Conservation (phyloP, 1,284 basidiomycete genomes). For the Psilocybe mexicana region DNA sequence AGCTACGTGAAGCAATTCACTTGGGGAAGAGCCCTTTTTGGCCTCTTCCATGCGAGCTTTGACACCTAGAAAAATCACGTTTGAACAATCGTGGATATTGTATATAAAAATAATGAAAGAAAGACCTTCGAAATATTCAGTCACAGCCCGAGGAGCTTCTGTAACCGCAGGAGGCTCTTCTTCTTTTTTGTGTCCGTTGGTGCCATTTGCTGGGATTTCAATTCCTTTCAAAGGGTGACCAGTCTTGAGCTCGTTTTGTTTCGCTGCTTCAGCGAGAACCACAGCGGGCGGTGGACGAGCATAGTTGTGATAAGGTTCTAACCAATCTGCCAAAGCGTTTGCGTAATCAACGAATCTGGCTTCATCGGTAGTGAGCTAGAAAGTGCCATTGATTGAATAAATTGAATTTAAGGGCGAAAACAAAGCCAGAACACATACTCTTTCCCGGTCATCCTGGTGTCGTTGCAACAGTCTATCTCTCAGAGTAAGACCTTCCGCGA, state of each 20-base stretch:
- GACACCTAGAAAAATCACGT: slow-evolving; percentile 42
- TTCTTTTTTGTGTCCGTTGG: slow-evolving; percentile 62
- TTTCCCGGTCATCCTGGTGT: slow-evolving; percentile 52
- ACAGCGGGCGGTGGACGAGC: slow-evolving; percentile 65
- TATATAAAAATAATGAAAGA: neutral
- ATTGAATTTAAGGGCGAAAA: neutral
- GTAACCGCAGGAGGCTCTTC: slow-evolving; percentile 63
- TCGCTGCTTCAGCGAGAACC: slow-evolving; percentile 72
- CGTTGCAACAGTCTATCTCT: slow-evolving; percentile 54
- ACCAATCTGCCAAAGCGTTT: slow-evolving; percentile 65
- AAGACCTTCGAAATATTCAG: slow-evolving; percentile 56
- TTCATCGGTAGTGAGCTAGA: slow-evolving; percentile 68
- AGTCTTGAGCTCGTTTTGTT: slow-evolving; percentile 66
- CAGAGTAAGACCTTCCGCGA: slow-evolving; percentile 51
- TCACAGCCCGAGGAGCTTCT: slow-evolving; percentile 57
- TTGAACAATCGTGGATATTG: neutral
- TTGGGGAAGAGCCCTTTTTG: slow-evolving; percentile 38
- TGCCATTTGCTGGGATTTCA: slow-evolving; percentile 49
- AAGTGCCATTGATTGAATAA: neutral
- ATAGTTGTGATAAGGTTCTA: slow-evolving; percentile 72
- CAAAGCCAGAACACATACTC: slow-evolving; percentile 39
- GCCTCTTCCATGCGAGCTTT: slow-evolving; percentile 50
- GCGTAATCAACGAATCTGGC: slow-evolving; percentile 56
- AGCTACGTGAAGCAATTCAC: slow-evolving; percentile 67
- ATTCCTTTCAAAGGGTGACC: slow-evolving; percentile 66